A percentile compares a stretch with the other conserved stretches of the same genome.
Evolutionary conservation across 768 basidiomycete species (phyloP).

Genomic region (Tylopilus felleus): DNA sequence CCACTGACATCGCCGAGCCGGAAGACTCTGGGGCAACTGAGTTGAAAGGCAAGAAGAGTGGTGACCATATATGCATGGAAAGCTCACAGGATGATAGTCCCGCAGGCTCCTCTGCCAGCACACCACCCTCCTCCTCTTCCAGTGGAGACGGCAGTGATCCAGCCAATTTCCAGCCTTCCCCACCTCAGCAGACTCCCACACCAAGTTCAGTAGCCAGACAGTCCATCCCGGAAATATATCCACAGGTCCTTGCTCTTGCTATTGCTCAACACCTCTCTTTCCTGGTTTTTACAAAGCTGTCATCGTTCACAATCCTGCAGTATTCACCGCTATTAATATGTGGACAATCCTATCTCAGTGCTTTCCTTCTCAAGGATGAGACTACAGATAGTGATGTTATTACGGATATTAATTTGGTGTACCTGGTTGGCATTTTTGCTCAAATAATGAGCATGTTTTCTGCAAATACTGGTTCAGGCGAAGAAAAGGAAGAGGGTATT

Average conservation of each 20-base stretch:
- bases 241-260: constrained; percentile 91
- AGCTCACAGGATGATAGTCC: constrained; percentile 32
- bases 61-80: constrained; percentile 21
- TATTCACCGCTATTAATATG: constrained; percentile 93
- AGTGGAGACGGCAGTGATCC: constrained; percentile 37
- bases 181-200: constrained; percentile 35
- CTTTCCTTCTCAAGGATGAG: constrained; percentile 94
- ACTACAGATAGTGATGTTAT: constrained; percentile 91
- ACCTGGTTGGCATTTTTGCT: constrained; percentile 92
- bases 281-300: constrained; percentile 99
- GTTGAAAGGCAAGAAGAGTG: constrained; percentile 11
- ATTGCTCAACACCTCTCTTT: constrained; percentile 95
- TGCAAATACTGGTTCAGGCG: constrained; percentile 48
- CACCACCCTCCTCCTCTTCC: constrained; percentile 40
- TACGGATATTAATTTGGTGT: constrained; percentile 81
- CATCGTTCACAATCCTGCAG: constrained; percentile 84
- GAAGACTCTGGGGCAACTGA: constrained; percentile 27
- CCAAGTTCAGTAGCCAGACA: constrained; percentile 73
- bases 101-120: constrained; percentile 30
- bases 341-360: constrained; percentile 95
- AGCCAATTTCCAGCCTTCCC: constrained; percentile 38
- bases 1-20: constrained; percentile 20
- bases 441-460: constrained; percentile 94
- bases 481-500: constrained; percentile 81
- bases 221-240: constrained; percentile 86